phyloP scores from a whole-genome alignment of 805 yeast species.

The Teunomyces barrocoloradensis region DNA sequence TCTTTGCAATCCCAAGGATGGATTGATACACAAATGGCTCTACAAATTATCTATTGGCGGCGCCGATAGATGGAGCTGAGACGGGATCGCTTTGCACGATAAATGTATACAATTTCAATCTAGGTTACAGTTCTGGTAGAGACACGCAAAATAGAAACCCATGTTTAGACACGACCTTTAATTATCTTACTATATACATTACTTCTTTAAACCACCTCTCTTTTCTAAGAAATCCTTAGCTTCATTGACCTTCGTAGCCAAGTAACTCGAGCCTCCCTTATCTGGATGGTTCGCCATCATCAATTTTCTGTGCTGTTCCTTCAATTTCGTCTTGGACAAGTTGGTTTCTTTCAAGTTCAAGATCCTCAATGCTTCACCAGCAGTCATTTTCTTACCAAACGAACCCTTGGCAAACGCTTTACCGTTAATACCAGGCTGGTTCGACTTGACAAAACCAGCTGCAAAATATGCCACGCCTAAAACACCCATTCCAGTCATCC shows the following conservation, averaged over 20 bases:
- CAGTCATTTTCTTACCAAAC: slow-evolving; percentile 86
- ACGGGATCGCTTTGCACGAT: not conserved
- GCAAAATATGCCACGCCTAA: slow-evolving; percentile 60
- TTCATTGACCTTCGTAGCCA: slow-evolving; percentile 90
- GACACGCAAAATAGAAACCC: not conserved
- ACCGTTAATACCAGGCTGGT: slow-evolving; percentile 65
- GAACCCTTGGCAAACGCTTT: slow-evolving; percentile 81
- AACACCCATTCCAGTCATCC: slow-evolving; percentile 66
- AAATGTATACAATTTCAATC: not conserved
- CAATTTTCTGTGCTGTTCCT: slow-evolving; percentile 76
- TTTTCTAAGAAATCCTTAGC: slow-evolving; percentile 82
- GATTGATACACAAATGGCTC: not conserved
- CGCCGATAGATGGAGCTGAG: not conserved
- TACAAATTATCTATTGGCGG: not conserved
- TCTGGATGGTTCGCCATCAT: slow-evolving; percentile 94
- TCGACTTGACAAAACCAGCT: slow-evolving; percentile 65
- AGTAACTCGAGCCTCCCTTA: slow-evolving; percentile 85
- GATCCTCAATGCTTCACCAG: slow-evolving; percentile 84
- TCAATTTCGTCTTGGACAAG: slow-evolving; percentile 60
- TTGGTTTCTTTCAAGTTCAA: slow-evolving; percentile 70
- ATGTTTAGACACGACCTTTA: not conserved
- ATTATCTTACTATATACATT: slow-evolving; percentile 1
- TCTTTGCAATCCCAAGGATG: not conserved
- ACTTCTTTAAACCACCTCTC: slow-evolving; percentile 53
- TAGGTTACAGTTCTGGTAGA: not conserved